Conservation (phyloP, 2,329 filamentous ascomycete species). For the Corinectria fuckeliana region DNA sequence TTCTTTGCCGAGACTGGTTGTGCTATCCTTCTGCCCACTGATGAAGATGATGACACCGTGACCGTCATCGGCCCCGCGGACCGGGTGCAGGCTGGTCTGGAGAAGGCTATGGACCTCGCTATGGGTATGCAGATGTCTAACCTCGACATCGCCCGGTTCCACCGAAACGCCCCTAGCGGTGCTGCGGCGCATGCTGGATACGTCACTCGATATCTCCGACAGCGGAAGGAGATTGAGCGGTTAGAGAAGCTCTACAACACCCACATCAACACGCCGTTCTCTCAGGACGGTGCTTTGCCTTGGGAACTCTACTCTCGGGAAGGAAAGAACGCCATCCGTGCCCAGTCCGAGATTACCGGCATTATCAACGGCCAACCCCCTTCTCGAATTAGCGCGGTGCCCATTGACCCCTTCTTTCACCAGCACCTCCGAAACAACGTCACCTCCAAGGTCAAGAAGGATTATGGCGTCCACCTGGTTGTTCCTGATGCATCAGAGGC, state of each 20-base stretch:
- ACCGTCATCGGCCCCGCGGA: slow-evolving; percentile 83
- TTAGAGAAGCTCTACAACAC: slow-evolving; percentile 82
- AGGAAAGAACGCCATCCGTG: slow-evolving; percentile 80
- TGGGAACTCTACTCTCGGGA: slow-evolving; percentile 92
- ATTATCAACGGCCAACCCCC: slow-evolving; percentile 78
- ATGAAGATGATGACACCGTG: slow-evolving; percentile 81
- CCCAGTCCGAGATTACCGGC: slow-evolving; percentile 75
- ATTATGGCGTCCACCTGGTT: slow-evolving; percentile 76
- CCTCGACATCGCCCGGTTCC: slow-evolving; percentile 82
- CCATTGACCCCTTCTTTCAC: slow-evolving; percentile 82
- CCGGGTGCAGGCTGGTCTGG: slow-evolving; percentile 75
- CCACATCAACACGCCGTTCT: slow-evolving; percentile 83
- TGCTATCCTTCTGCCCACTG: slow-evolving; percentile 79
- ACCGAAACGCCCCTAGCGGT: slow-evolving; percentile 74
- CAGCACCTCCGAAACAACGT: slow-evolving; percentile 72
- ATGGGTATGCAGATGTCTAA: slow-evolving; percentile 85
- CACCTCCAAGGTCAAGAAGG: slow-evolving; percentile 66
- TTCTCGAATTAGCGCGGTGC: slow-evolving; percentile 69
- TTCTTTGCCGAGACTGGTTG: slow-evolving; percentile 94
- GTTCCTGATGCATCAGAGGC: slow-evolving; percentile 69
- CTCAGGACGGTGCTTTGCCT: slow-evolving; percentile 71
- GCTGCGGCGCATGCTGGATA: slow-evolving; percentile 82
- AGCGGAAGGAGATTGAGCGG: slow-evolving; percentile 81
- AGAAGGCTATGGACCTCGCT: slow-evolving; percentile 87
- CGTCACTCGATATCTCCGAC: slow-evolving; percentile 84